Evolutionary conservation across 2,329 filamentous ascomycete species (phyloP).

Genomic region (Amauroascus verrucosus): DNA sequence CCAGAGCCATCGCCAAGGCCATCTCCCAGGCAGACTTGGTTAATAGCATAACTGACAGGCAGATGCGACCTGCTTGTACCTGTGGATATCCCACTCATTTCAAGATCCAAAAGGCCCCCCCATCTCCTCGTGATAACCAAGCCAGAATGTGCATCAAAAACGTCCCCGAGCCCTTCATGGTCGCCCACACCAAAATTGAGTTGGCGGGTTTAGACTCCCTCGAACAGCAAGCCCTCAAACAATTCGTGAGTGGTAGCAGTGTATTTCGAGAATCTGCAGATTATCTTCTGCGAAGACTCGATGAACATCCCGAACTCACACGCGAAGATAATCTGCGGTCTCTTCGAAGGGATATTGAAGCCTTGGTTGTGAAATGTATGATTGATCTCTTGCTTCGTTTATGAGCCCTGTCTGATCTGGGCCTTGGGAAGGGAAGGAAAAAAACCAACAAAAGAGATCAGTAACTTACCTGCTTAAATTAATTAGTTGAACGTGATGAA

Average conservation of each 20-base stretch:
- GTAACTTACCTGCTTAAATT: too few relatives aligned
- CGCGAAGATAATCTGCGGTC: background rate
- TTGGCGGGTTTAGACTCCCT: background rate
- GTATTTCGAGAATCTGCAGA: background rate
- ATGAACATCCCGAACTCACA: background rate
- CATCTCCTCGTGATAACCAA: too few relatives aligned
- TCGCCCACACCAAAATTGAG: background rate
- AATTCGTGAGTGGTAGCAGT: background rate
- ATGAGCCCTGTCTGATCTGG: too few relatives aligned
- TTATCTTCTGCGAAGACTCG: background rate
- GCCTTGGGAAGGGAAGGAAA: too few relatives aligned
- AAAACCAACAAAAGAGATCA: too few relatives aligned
- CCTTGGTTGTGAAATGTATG: slow-evolving; percentile 1
- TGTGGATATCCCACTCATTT: too few relatives aligned
- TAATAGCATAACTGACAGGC: too few relatives aligned
- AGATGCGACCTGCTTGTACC: too few relatives aligned
- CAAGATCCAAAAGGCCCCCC: too few relatives aligned
- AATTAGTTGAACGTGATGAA: background rate
- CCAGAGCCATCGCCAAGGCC: too few relatives aligned
- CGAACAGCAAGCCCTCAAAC: background rate
- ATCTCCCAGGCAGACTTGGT: too few relatives aligned
- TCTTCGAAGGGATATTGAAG: background rate
- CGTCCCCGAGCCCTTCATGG: background rate
- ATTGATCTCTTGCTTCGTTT: too few relatives aligned
- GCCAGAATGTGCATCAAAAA: background rate